These are phyloP conservation scores for Pyrus bretschneideri DNA, from an alignment of 306 rosid species.

Conservation along the genomic window DNA sequence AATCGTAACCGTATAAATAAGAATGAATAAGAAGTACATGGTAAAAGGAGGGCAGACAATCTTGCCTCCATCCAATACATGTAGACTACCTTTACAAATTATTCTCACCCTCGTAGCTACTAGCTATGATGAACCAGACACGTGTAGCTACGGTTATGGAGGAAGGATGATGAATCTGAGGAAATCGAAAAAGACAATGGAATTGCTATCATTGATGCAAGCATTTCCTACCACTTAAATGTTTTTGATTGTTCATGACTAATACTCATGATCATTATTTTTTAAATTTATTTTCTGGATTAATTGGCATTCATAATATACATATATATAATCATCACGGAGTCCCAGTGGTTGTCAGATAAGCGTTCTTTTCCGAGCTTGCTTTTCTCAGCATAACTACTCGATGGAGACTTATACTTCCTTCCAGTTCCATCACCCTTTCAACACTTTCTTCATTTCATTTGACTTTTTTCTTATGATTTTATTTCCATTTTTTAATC, in stretches of 20 bases:
- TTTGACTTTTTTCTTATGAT: background rate
- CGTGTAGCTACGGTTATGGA: background rate
- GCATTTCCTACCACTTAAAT: background rate
- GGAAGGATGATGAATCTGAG: background rate
- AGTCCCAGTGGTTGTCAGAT: background rate
- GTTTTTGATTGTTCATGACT: constrained; percentile 3
- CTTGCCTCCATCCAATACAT: too few species aligned
- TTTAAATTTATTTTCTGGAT: background rate
- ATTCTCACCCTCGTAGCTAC: background rate
- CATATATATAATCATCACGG: constrained; percentile 5
- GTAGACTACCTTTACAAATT: background rate
- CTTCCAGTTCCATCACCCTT: background rate
- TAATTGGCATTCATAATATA: background rate
- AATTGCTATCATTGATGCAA: background rate
- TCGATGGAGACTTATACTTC: background rate
- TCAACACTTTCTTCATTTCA: background rate
- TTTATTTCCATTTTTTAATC: background rate
- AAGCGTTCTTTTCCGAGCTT: background rate
- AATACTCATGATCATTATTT: background rate
- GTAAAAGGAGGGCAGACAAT: too few species aligned
- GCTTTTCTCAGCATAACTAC: background rate
- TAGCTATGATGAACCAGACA: background rate
- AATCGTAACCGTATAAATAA: too few species aligned
- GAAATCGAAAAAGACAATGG: background rate
- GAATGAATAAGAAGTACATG: too few species aligned